Evolutionary conservation across 148 eudicot genomes (phyloP), one percentile per base, ranked within the genome.

Genomic region (Pharnaceum exiguum): DNA sequence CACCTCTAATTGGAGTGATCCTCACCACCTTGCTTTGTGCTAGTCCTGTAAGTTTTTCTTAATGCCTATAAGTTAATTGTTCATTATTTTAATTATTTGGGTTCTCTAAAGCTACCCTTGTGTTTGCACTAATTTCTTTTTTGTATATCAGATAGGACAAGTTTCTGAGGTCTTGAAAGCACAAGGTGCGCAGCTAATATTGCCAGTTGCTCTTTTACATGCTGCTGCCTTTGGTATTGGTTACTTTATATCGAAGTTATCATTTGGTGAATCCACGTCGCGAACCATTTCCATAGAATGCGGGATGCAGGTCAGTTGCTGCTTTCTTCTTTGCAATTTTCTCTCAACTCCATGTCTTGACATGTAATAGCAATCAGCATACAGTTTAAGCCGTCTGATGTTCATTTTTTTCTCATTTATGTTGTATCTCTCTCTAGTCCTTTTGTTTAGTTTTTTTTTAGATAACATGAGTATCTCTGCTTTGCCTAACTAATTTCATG

Each of bases 241-340:
- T 66, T 94, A 94, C 66, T 82, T 64, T 72, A 30, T 89, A n/a
- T 94, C 99, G 37, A 93, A 78, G 70, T 2, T 72, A 24, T 83
- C 89, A 36, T 94, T 94, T 68, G 99, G 99, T 18, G 99, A 94
- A 84, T 89, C 99, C 51, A 94, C 99, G 58, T 94, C 89, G 29
- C 85, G 99, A 49, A 94, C 99, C n/a, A 86, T 94, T 55, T 94
- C 99, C 46, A 94, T 94, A 61, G 99, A 94, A 74, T 94, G 99
- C 62, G 99, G 99, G 33, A 94, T 94, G 99, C 99, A 94, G 96
- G 99, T 85, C 75, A 65, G 17, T 63, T 44, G 48, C 19, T 28
- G 7, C 31, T 39, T n/a, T n/a, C n/a, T n/a, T n/a, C n/a, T n/a
- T n/a, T n/a, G n/a, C n/a, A n/a, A n/a, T n/a, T n/a, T n/a, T n/a